A percentile compares a stretch with the other conserved stretches of the same genome.
phyloP scores from a whole-genome alignment of 179 eudicot genomes.

The Silene vulgaris region DNA sequence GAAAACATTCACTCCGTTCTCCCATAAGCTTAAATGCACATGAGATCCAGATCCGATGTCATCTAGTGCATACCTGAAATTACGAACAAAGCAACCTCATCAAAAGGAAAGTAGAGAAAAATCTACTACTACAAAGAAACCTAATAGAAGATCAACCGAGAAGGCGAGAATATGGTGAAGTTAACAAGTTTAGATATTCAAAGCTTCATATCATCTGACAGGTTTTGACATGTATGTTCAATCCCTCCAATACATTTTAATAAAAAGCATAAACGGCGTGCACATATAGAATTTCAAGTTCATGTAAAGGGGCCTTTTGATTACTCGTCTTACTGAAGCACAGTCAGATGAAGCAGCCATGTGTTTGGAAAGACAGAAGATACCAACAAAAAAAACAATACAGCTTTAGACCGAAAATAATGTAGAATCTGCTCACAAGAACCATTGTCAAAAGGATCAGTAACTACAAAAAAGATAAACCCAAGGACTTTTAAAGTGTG shows the following conservation, averaged over 20 bases:
- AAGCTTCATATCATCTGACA: not conserved
- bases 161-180: not conserved
- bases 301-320: not conserved
- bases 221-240: too few species aligned
- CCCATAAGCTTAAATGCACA: conserved; percentile 88
- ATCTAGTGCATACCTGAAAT: conserved; percentile 54
- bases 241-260: too few species aligned
- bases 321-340: not conserved
- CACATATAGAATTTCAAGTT: not conserved
- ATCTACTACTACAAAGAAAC: not conserved
- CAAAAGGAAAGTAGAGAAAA: conserved; percentile 2
- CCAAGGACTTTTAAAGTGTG: not conserved
- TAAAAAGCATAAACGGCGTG: too few species aligned
- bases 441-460: not conserved
- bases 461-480: not conserved
- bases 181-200: not conserved
- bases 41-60: conserved; percentile 96
- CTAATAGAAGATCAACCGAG: not conserved
- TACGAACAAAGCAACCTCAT: not conserved
- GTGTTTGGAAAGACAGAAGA: not conserved
- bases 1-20: conserved; percentile 75
- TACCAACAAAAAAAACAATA: not conserved
- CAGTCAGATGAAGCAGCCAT: not conserved
- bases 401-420: not conserved
- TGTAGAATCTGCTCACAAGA: not conserved